phyloP scores from a whole-genome alignment of 176 grass and related monocot species.

The Carex scoparia region DNA sequence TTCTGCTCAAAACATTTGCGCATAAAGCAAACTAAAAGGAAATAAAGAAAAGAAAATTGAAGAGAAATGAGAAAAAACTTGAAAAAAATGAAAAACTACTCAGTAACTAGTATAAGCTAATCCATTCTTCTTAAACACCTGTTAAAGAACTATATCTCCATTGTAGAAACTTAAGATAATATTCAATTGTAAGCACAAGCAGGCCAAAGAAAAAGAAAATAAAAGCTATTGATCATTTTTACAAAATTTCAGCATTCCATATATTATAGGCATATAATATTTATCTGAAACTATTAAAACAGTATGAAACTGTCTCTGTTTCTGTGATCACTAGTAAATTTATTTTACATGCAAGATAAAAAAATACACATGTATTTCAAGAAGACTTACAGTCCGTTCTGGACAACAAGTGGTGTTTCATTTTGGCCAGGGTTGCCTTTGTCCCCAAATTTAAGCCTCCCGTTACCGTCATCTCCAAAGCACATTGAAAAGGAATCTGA shows the following conservation, averaged over 20 bases:
- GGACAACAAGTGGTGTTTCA: slow-evolving; percentile 56
- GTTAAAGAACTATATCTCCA: too few species aligned
- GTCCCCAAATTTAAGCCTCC: slow-evolving; percentile 85
- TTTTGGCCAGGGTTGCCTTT: slow-evolving; percentile 39
- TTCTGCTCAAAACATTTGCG: too few species aligned
- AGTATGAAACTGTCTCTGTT: not conserved
- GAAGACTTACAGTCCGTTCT: not conserved
- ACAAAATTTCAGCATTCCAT: not conserved
- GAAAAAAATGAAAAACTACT: too few species aligned
- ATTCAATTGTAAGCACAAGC: not conserved
- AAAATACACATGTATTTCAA: not conserved
- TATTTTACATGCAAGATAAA: not conserved
- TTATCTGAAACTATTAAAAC: not conserved
- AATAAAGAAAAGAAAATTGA: too few species aligned
- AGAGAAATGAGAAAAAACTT: too few species aligned
- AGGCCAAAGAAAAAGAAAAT: not conserved
- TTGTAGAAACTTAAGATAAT: not conserved
- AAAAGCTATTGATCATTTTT: not conserved
- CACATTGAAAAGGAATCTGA: slow-evolving; percentile 90
- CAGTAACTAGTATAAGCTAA: too few species aligned
- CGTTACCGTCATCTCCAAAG: slow-evolving; percentile 48
- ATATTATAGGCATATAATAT: not conserved
- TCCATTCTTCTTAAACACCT: too few species aligned
- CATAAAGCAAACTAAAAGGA: too few species aligned
- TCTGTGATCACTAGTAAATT: not conserved